These are phyloP conservation scores for Fragaria nilgerrensis DNA, from an alignment of 306 rosid species.

Conservation along the genomic window DNA sequence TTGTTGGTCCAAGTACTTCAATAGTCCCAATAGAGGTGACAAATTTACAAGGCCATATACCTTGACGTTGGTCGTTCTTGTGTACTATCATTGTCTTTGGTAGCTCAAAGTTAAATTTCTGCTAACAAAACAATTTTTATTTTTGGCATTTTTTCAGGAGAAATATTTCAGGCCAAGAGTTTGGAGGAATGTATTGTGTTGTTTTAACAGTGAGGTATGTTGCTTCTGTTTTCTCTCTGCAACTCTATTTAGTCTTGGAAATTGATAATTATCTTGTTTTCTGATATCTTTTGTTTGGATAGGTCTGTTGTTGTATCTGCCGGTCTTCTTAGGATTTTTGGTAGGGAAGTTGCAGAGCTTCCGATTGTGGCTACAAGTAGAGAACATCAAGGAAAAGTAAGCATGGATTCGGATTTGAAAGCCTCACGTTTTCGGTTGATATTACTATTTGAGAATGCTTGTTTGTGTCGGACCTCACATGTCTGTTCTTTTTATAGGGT, in stretches of 20 bases:
- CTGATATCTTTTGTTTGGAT: slow-evolving; percentile 23
- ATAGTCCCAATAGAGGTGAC: neutral
- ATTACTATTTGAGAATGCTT: too few species aligned
- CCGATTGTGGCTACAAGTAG: slow-evolving; percentile 96
- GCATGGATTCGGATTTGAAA: slow-evolving; percentile 18
- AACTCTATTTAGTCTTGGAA: neutral
- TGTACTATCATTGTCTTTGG: neutral
- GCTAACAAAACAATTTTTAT: neutral
- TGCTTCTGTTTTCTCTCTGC: slow-evolving; percentile 6
- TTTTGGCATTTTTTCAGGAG: slow-evolving; percentile 62
- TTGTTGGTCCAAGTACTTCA: neutral
- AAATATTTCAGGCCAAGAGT: slow-evolving; percentile 97
- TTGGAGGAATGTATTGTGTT: slow-evolving; percentile 99
- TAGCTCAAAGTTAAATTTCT: neutral
- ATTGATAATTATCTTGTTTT: slow-evolving; percentile 8
- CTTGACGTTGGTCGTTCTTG: neutral
- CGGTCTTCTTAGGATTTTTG: slow-evolving; percentile 93
- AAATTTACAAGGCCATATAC: neutral
- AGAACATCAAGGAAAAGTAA: slow-evolving; percentile 92
- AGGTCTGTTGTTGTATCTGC: slow-evolving; percentile 96
- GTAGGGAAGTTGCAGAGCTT: slow-evolving; percentile 89
- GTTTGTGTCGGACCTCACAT: neutral
- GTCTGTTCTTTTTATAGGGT: slow-evolving; percentile 46
- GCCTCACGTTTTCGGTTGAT: neutral
- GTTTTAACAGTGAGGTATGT: slow-evolving; percentile 85